A percentile compares a stretch with the other conserved stretches of the same genome.
Evolutionary conservation across 306 rosid genomes (phyloP).

Genomic region (Dicorynia guianensis): DNA sequence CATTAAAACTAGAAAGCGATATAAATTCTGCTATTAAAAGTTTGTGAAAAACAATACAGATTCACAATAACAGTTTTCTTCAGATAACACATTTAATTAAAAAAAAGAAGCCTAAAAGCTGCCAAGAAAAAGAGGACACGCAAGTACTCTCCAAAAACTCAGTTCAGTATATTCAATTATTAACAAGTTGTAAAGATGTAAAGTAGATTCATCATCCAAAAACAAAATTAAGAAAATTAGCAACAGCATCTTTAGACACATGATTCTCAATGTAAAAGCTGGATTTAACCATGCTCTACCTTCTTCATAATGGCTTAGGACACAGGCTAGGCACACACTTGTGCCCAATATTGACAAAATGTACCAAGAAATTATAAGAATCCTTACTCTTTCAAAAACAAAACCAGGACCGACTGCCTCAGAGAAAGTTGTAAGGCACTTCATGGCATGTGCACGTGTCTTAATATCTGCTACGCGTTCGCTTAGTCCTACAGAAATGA

Average conservation of each 20-base stretch:
- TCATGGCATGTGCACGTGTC: constrained; percentile 70
- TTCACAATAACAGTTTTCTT: too few relatives aligned
- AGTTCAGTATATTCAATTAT: too few relatives aligned
- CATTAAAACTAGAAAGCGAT: too few relatives aligned
- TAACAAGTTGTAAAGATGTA: too few relatives aligned
- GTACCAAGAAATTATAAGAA: not conserved
- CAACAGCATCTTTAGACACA: not conserved
- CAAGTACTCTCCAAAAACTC: too few relatives aligned
- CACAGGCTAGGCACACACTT: not conserved
- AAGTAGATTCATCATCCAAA: too few relatives aligned
- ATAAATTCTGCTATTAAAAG: too few relatives aligned
- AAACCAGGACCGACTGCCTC: constrained; percentile 77
- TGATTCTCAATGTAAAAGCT: not conserved
- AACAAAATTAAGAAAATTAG: too few relatives aligned
- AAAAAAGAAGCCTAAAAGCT: too few relatives aligned
- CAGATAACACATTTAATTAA: too few relatives aligned
- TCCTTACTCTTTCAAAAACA: constrained; percentile 67
- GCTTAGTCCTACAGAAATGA: constrained; percentile 54
- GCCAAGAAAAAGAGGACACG: too few relatives aligned
- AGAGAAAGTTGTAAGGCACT: constrained; percentile 65
- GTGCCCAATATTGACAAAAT: not conserved
- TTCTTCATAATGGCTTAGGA: not conserved
- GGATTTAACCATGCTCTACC: not conserved
- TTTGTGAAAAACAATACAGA: too few relatives aligned
- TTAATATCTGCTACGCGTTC: constrained; percentile 78